Percentiles rank a stretch among this genome's conserved stretches.
phyloP scores from a whole-genome alignment of 139 green algal genomes.

The Bryopsis sp. region DNA sequence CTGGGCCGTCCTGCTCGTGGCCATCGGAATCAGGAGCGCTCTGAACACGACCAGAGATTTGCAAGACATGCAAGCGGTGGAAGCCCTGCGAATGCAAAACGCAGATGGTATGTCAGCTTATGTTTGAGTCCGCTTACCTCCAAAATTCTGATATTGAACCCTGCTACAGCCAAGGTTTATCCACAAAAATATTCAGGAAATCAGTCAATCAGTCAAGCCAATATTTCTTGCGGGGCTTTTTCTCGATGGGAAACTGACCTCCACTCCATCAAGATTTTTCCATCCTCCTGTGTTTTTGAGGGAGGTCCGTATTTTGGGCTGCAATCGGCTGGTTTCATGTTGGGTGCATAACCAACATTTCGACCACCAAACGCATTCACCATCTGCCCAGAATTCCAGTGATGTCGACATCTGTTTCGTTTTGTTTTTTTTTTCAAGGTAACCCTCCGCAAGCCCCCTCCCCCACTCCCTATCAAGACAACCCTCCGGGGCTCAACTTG shows the following conservation, averaged over 20 bases:
- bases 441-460: too few relatives aligned
- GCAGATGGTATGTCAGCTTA: background rate
- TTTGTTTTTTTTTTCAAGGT: too few relatives aligned
- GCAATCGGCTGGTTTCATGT: too few relatives aligned
- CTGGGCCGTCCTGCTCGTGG: background rate
- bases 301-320: too few relatives aligned
- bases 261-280: too few relatives aligned
- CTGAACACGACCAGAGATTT: slow-evolving; percentile 1
- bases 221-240: background rate
- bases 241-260: too few relatives aligned
- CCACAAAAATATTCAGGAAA: background rate
- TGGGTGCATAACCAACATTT: too few relatives aligned
- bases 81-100: background rate
- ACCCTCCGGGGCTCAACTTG: background rate
- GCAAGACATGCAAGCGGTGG: background rate
- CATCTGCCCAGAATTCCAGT: too few relatives aligned
- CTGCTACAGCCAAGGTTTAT: background rate
- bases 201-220: background rate
- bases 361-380: too few relatives aligned
- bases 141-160: background rate
- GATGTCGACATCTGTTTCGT: too few relatives aligned
- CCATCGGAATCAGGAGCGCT: background rate
- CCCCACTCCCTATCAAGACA: background rate
- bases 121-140: background rate
- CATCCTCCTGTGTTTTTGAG: too few relatives aligned